Conservation (phyloP, 305 asterid genomes). For the Salvia sclarea region DNA sequence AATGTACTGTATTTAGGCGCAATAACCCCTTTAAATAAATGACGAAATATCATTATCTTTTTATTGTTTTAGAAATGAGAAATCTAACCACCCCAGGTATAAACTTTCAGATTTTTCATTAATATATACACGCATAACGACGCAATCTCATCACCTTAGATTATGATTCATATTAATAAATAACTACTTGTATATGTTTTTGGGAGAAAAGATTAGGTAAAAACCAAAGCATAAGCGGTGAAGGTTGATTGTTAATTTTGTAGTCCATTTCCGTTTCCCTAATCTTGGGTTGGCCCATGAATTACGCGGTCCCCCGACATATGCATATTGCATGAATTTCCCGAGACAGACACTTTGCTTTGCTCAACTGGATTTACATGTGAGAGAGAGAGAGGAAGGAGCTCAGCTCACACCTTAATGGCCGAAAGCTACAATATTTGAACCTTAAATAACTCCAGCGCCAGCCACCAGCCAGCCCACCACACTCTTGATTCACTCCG, state of each 20-base stretch:
- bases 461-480: constrained; percentile 16
- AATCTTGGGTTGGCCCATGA: constrained; percentile 1
- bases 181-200: too few relatives aligned
- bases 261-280: not conserved
- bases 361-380: constrained; percentile 15
- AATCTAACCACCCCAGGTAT: not conserved
- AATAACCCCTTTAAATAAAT: not conserved
- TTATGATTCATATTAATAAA: not conserved
- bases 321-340: constrained; percentile 1
- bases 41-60: not conserved
- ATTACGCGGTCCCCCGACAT: constrained; percentile 18
- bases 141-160: not conserved
- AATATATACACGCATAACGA: not conserved
- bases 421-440: not conserved
- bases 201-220: not conserved
- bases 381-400: not conserved
- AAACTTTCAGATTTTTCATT: not conserved
- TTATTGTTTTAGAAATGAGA: not conserved
- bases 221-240: not conserved
- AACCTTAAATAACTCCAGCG: constrained; percentile 5
- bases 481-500: not conserved
- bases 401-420: not conserved
- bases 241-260: not conserved
- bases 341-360: not conserved
- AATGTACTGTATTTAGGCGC: too few relatives aligned